These are phyloP conservation scores for barrel medic (Medicago truncatula) DNA, from an alignment of 306 rosid species.

Conservation along the genomic window DNA sequence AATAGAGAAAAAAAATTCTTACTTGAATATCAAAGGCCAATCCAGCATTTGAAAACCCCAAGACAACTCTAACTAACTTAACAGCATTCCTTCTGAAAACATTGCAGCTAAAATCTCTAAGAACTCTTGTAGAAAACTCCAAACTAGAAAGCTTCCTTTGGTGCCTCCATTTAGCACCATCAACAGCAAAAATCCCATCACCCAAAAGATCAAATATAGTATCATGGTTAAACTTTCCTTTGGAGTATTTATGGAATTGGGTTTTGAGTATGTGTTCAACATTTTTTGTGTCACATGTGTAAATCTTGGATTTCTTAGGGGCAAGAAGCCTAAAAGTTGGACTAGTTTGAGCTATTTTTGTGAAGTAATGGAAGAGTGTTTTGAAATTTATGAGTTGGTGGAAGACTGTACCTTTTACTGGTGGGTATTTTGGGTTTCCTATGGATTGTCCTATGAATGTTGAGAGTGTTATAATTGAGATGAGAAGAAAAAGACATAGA, in stretches of 20 bases:
- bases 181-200: conserved; percentile 70
- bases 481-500: conserved; percentile 40
- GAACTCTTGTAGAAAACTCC: conserved; percentile 75
- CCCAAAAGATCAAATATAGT: conserved; percentile 58
- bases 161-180: conserved; percentile 73
- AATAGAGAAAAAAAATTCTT: background rate
- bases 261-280: conserved; percentile 60
- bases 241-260: conserved; percentile 55
- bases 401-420: conserved; percentile 65
- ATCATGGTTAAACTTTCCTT: conserved; percentile 54
- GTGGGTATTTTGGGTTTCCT: conserved; percentile 59
- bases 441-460: conserved; percentile 63
- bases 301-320: conserved; percentile 48
- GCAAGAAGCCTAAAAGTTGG: conserved; percentile 60
- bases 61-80: conserved; percentile 55
- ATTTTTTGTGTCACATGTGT: conserved; percentile 56
- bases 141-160: conserved; percentile 75
- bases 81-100: conserved; percentile 62
- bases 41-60: conserved; percentile 36
- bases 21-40: conserved; percentile 71
- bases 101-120: conserved; percentile 65
- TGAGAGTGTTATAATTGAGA: conserved; percentile 44
- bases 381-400: conserved; percentile 53
- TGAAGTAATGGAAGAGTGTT: conserved; percentile 52
- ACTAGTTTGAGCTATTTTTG: conserved; percentile 46